These are phyloP conservation scores for Penicillium arizonense DNA, from an alignment of 495 filamentous ascomycete species.

Conservation along the genomic window DNA sequence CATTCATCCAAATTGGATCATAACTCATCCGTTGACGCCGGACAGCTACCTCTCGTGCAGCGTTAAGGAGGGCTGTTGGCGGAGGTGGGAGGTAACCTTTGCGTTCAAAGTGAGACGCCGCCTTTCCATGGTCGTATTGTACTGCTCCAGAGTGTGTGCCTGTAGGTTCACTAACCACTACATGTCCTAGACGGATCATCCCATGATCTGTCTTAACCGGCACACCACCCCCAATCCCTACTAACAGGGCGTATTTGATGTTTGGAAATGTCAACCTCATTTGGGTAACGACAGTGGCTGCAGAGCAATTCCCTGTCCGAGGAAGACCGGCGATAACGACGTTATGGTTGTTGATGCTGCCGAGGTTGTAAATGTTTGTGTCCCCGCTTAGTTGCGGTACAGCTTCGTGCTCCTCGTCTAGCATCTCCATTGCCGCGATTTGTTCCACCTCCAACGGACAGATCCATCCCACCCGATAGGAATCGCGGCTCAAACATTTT, in stretches of 20 bases:
- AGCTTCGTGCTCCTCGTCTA: constrained; percentile 26
- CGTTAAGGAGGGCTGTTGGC: constrained; percentile 17
- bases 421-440: constrained; percentile 27
- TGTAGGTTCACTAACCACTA: constrained; percentile 32
- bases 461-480: constrained; percentile 34
- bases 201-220: constrained; percentile 19
- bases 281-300: constrained; percentile 23
- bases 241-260: constrained; percentile 17
- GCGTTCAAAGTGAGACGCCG: constrained; percentile 10
- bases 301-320: constrained; percentile 14
- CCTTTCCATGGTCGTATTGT: constrained; percentile 27
- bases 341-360: constrained; percentile 31
- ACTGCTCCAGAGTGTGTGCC: constrained; percentile 20
- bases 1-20: constrained; percentile 14
- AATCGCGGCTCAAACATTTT: background rate
- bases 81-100: constrained; percentile 20
- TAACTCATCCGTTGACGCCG: constrained; percentile 2
- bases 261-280: constrained; percentile 24
- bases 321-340: constrained; percentile 31
- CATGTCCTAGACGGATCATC: constrained; percentile 34
- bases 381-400: constrained; percentile 14
- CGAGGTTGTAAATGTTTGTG: constrained; percentile 31
- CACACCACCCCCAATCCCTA: constrained; percentile 32
- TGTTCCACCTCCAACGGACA: constrained; percentile 30
- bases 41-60: constrained; percentile 13